Evolutionary conservation across 2,329 filamentous ascomycete genomes (phyloP).

Genomic region (Apiospora hydei): DNA sequence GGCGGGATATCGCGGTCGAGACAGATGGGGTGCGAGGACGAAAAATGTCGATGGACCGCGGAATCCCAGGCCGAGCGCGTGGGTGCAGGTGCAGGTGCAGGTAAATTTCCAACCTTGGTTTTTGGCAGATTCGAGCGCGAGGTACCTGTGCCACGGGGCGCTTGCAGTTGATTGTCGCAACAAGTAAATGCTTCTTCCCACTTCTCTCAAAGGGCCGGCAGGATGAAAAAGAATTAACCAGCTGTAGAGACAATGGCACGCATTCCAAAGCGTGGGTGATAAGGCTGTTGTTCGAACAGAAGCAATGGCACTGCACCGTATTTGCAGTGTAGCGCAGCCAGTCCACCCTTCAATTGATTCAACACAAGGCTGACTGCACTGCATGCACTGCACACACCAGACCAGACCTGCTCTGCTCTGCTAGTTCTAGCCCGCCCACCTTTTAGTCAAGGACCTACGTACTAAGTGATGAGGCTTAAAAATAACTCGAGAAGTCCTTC

Average conservation of each 20-base stretch:
- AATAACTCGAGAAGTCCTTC: not conserved
- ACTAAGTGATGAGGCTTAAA: not conserved
- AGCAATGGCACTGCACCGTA: not conserved
- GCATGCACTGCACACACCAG: not conserved
- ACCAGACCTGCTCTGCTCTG: not conserved
- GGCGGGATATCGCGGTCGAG: conserved; percentile 1
- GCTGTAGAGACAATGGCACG: conserved; percentile 18
- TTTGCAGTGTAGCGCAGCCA: not conserved
- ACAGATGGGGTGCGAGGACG: not conserved
- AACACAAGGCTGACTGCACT: conserved; percentile 2
- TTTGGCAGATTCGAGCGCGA: not conserved
- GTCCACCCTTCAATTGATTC: not conserved
- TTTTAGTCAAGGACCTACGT: not conserved
- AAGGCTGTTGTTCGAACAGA: conserved; percentile 1
- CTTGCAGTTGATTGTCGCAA: conserved; percentile 1
- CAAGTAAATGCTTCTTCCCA: not conserved
- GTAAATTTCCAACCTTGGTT: not conserved
- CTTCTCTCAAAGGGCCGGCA: not conserved
- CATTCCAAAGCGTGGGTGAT: conserved; percentile 5
- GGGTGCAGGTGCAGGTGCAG: not conserved
- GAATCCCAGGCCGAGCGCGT: conserved; percentile 14
- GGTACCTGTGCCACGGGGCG: not conserved
- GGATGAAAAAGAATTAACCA: not conserved
- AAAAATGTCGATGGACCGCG: not conserved
- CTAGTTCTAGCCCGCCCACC: not conserved